Percentiles rank a stretch among this genome's conserved stretches.
Conservation (phyloP, 345 rosid species). For the Turritis glabra region DNA sequence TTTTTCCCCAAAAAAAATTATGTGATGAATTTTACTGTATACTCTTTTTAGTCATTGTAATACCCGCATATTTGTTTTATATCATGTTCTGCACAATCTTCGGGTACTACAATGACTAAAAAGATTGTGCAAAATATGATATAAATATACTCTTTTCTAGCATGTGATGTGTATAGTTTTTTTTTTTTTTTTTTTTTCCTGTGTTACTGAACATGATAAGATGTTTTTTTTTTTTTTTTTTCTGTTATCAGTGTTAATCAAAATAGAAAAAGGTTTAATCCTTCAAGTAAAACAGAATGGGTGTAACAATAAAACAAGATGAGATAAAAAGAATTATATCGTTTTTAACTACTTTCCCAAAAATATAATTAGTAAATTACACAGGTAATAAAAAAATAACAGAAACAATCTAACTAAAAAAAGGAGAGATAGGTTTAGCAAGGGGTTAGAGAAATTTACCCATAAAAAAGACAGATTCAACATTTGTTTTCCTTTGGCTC, state of each 20-base stretch:
- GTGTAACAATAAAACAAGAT: conserved; percentile 19
- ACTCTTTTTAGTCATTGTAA: no score
- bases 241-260: conserved; percentile 15
- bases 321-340: not conserved
- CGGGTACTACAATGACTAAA: no score
- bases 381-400: conserved; percentile 13
- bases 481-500: conserved; percentile 41
- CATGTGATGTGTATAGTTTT: no score
- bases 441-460: conserved; percentile 11
- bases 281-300: conserved; percentile 26
- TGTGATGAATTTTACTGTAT: no score
- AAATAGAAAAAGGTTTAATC: conserved; percentile 8
- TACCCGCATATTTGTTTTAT: not conserved
- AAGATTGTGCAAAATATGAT: no score
- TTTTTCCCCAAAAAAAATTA: no score
- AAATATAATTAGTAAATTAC: conserved; percentile 24
- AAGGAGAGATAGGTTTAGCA: conserved; percentile 5
- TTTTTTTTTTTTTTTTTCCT: not conserved
- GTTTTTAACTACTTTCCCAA: conserved; percentile 21
- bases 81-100: no score
- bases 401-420: conserved; percentile 21
- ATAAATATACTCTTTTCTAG: no score
- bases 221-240: not conserved
- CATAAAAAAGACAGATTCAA: conserved; percentile 36
- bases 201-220: not conserved